phyloP scores from a whole-genome alignment of 495 filamentous ascomycete species.

The Apodospora peruviana region DNA sequence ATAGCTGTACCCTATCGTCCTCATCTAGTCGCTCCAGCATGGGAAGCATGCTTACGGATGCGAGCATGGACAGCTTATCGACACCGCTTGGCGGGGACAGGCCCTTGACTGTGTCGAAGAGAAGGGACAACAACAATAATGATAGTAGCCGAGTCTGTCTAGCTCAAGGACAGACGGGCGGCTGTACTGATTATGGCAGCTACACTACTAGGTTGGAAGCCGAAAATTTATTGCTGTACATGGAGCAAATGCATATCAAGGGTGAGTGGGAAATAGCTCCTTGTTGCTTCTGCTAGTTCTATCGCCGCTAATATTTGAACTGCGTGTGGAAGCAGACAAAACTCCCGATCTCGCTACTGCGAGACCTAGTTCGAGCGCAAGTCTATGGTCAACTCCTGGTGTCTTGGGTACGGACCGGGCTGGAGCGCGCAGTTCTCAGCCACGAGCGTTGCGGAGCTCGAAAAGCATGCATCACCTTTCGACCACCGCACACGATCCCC shows the following conservation, averaged over 20 bases:
- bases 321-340: no score
- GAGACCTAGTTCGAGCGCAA: background rate
- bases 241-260: no score
- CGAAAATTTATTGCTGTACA: no score
- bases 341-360: no score
- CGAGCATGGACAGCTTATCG: constrained; percentile 17
- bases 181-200: no score
- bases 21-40: constrained; percentile 6
- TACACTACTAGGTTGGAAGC: no score
- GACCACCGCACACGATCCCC: background rate
- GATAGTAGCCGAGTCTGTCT: no score
- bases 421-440: no score
- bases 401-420: background rate
- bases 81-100: constrained; percentile 9
- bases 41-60: constrained; percentile 12
- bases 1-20: background rate
- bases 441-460: constrained; percentile 2
- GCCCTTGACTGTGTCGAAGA: constrained; percentile 23
- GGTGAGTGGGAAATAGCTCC: no score
- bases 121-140: constrained; percentile 10
- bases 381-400: background rate
- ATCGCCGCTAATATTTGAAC: no score
- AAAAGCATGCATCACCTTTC: constrained; percentile 15
- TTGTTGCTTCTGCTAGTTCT: no score
- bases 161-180: no score